Evolutionary conservation across 2,329 filamentous ascomycete genomes (phyloP), one percentile per base, ranked within the genome.

Genomic region (Ascochyta pisi): DNA sequence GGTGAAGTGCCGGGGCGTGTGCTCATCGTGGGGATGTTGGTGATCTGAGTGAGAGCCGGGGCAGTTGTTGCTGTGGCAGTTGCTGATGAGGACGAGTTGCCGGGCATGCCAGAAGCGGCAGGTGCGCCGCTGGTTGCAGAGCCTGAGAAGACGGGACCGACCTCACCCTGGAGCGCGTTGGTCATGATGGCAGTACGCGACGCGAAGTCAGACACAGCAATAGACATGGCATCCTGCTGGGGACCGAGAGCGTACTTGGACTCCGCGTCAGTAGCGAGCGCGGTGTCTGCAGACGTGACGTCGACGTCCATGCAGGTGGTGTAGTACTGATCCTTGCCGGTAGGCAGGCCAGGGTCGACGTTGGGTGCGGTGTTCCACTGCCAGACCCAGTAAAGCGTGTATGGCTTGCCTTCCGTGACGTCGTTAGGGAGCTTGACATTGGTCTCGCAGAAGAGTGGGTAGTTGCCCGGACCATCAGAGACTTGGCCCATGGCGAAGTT

Each of bases 361-460:
- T 48, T 68, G 8, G 72, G 56, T 7, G 58, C 54, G 6, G 66
- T 66, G 78, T 76, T 70, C 91, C 92, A 99, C 75, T 96, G 89
- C 95, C 95, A 98, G 41, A 97, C 89, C 94, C 94, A 98, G 81
- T 96, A 96, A 47, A 96, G 78, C 3, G 92, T 94, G 73, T 93
- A 91, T 26, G 83, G 82, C 27, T 87, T 84, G 40, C 86, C 86
- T 9, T 81, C 74, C n/a, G 83, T 75, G 42, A 86, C 79, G 64
- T 89, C 84, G 5, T 80, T 70, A 0, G 95, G 95, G 13, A 99
- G 79, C 68, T 87, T 82, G 43, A 97, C 79, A 69, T 95, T 88
- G 33, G 88, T 88, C 76, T 97, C 93, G 77, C 95, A 98, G 79
- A 83, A 88, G 46, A 93, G 80, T 66, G 89, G 85, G 41, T 77